Evolutionary conservation across 2,329 filamentous ascomycete species (phyloP).

Genomic region (Mycosphaerella arachidis): DNA sequence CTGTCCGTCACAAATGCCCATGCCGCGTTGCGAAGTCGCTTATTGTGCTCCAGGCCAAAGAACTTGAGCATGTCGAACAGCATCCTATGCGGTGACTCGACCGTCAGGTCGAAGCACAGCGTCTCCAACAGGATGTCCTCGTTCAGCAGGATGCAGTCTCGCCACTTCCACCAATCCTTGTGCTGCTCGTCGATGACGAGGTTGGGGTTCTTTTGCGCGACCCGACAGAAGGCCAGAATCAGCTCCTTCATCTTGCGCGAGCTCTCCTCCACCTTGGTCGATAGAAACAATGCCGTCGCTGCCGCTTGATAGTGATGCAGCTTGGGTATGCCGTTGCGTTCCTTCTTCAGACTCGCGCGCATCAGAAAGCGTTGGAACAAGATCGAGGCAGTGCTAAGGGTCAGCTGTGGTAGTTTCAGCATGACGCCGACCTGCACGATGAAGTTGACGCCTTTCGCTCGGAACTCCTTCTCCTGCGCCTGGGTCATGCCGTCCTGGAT

Average conservation of each 20-base stretch:
- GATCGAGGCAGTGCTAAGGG: slow-evolving; percentile 83
- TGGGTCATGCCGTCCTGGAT: slow-evolving; percentile 74
- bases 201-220: slow-evolving; percentile 89
- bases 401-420: slow-evolving; percentile 86
- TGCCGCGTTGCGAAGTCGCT: slow-evolving; percentile 73
- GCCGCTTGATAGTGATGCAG: slow-evolving; percentile 86
- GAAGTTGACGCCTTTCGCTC: slow-evolving; percentile 93
- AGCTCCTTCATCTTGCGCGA: slow-evolving; percentile 93
- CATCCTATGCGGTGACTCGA: slow-evolving; percentile 81
- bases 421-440: slow-evolving; percentile 91
- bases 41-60: slow-evolving; percentile 72
- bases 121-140: slow-evolving; percentile 90
- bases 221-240: slow-evolving; percentile 87
- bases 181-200: slow-evolving; percentile 92
- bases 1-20: slow-evolving; percentile 96
- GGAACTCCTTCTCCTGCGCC: slow-evolving; percentile 71
- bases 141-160: slow-evolving; percentile 85
- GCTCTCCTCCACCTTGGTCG: slow-evolving; percentile 96
- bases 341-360: slow-evolving; percentile 74
- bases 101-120: slow-evolving; percentile 87
- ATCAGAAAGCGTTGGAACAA: slow-evolving; percentile 97
- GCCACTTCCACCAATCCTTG: slow-evolving; percentile 98
- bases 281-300: slow-evolving; percentile 85
- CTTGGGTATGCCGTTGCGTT: slow-evolving; percentile 60
- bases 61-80: slow-evolving; percentile 76